Evolutionary conservation across 2,329 filamentous ascomycete species (phyloP).

Genomic region (Neonectria hederae): DNA sequence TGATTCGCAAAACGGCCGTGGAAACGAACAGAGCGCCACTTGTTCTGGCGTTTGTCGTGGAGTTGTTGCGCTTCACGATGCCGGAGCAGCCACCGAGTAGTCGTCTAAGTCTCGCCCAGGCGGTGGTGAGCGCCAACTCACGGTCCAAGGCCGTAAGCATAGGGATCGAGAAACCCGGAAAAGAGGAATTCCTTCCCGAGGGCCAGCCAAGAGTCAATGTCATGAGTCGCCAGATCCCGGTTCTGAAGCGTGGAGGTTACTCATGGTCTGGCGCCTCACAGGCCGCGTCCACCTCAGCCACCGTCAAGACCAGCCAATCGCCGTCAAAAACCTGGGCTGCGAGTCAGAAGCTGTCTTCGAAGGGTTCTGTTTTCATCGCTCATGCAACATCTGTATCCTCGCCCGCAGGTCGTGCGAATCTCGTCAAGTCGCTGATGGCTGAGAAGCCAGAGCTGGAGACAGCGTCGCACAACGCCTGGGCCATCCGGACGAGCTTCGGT

Average conservation of each 20-base stretch:
- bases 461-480: slow-evolving; percentile 69
- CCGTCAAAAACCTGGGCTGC: slow-evolving; percentile 56
- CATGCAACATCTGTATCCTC: slow-evolving; percentile 53
- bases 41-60: slow-evolving; percentile 81
- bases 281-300: slow-evolving; percentile 26
- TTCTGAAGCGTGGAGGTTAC: slow-evolving; percentile 83
- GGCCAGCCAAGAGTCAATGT: slow-evolving; percentile 79
- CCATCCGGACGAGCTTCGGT: slow-evolving; percentile 48
- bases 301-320: slow-evolving; percentile 31
- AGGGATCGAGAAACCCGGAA: slow-evolving; percentile 74
- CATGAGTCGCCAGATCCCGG: slow-evolving; percentile 77
- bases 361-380: slow-evolving; percentile 66
- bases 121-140: slow-evolving; percentile 84
- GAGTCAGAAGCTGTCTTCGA: slow-evolving; percentile 61
- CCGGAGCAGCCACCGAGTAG: slow-evolving; percentile 87
- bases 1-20: slow-evolving; percentile 66
- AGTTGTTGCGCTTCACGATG: slow-evolving; percentile 81
- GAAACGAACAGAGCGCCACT: slow-evolving; percentile 84
- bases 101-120: slow-evolving; percentile 82
- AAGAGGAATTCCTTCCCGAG: slow-evolving; percentile 76
- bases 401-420: slow-evolving; percentile 53
- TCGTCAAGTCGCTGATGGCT: slow-evolving; percentile 59
- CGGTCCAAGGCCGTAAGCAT: slow-evolving; percentile 79
- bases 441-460: slow-evolving; percentile 60
- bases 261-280: slow-evolving; percentile 47